A percentile compares a stretch with the other conserved stretches of the same genome.
Conservation (phyloP, 2,329 filamentous ascomycete species). For the Diplocarpon mali region DNA sequence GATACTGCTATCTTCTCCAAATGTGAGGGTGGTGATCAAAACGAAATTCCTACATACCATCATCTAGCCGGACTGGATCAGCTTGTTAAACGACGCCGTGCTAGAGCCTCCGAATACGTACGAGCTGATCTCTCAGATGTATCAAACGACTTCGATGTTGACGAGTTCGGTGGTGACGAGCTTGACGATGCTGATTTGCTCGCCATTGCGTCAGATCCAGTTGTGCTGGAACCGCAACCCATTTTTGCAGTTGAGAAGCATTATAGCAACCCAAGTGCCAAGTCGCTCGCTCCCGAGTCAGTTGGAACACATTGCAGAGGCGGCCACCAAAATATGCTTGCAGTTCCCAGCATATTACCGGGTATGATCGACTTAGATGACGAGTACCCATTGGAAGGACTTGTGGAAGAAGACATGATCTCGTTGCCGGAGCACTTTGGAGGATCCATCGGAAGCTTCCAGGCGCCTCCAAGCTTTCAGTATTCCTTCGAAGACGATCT, state of each 20-base stretch:
- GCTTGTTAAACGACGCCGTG: neutral
- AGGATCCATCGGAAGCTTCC: slow-evolving; percentile 14
- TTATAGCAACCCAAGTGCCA: too few relatives aligned
- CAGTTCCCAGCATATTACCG: neutral
- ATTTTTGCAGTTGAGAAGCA: neutral
- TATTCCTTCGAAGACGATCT: slow-evolving; percentile 7
- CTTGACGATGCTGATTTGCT: slow-evolving; percentile 22
- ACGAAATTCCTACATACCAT: neutral
- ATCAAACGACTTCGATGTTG: slow-evolving; percentile 3
- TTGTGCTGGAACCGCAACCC: neutral
- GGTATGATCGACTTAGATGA: slow-evolving; percentile 11
- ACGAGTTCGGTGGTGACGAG: slow-evolving; percentile 19
- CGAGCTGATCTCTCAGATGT: slow-evolving; percentile 7
- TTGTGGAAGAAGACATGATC: slow-evolving; percentile 18
- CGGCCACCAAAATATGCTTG: neutral
- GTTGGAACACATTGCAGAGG: neutral
- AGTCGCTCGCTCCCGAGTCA: neutral
- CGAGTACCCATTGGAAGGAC: slow-evolving; percentile 21
- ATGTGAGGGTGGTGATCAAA: neutral
- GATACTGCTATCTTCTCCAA: neutral
- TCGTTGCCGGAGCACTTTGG: slow-evolving; percentile 10
- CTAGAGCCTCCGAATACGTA: neutral
- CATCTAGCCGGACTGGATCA: neutral
- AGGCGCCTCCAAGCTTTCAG: slow-evolving; percentile 14
- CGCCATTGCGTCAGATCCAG: slow-evolving; percentile 7